Conservation (phyloP, 2,329 filamentous ascomycete species). For the Talaromyces atroroseus region DNA sequence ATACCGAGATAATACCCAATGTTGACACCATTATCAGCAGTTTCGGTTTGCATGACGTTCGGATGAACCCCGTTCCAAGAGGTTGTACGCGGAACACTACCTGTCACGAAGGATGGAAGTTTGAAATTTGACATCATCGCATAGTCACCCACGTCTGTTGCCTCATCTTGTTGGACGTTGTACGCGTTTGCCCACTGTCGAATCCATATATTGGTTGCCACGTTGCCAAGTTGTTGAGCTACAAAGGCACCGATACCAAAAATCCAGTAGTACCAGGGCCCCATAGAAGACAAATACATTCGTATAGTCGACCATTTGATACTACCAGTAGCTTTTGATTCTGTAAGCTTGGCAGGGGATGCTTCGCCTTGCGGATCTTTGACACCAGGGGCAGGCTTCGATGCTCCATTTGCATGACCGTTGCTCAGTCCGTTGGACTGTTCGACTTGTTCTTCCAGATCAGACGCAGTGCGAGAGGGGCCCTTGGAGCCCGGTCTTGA, state of each 20-base stretch:
- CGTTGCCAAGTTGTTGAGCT: slow-evolving; percentile 75
- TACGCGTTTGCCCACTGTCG: slow-evolving; percentile 93
- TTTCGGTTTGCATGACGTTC: slow-evolving; percentile 17
- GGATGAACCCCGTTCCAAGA: slow-evolving; percentile 26
- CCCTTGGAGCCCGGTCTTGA: slow-evolving; percentile 67
- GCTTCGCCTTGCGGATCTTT: slow-evolving; percentile 42
- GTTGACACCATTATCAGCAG: slow-evolving; percentile 55
- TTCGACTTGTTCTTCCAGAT: slow-evolving; percentile 59
- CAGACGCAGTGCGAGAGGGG: slow-evolving; percentile 73
- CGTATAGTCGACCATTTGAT: slow-evolving; percentile 83
- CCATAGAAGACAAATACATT: slow-evolving; percentile 86
- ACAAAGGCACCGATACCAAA: slow-evolving; percentile 69
- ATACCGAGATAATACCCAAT: slow-evolving; percentile 76
- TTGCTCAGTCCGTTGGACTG: slow-evolving; percentile 44
- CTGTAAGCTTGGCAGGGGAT: slow-evolving; percentile 49
- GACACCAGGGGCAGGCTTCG: slow-evolving; percentile 23
- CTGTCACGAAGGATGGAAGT: slow-evolving; percentile 32
- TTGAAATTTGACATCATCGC: slow-evolving; percentile 36
- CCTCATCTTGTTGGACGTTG: slow-evolving; percentile 40
- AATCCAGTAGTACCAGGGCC: slow-evolving; percentile 93
- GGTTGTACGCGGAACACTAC: slow-evolving; percentile 30
- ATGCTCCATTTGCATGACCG: slow-evolving; percentile 43
- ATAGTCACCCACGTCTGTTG: slow-evolving; percentile 35
- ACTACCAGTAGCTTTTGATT: slow-evolving; percentile 76
- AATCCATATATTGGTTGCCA: slow-evolving; percentile 93